phyloP scores from a whole-genome alignment of 108 stramenopile species.

The Chaetoceros muelleri region DNA sequence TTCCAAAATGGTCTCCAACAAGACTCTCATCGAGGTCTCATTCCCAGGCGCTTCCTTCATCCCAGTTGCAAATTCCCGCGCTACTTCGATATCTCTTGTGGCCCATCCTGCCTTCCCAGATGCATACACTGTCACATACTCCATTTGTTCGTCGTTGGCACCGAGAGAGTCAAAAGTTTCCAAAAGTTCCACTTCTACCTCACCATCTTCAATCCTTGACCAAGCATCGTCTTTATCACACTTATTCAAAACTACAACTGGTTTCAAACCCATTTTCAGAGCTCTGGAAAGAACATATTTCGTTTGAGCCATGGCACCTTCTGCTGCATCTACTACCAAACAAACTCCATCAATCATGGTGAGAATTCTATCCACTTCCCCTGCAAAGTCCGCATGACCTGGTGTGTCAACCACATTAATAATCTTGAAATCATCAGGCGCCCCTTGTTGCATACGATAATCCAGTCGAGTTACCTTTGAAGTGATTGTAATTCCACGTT shows the following conservation, averaged over 20 bases:
- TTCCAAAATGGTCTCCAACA: slow-evolving; percentile 77
- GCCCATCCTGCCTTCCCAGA: slow-evolving; percentile 88
- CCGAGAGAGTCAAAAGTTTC: slow-evolving; percentile 83
- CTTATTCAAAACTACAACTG: slow-evolving; percentile 97
- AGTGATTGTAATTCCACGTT: slow-evolving; percentile 96
- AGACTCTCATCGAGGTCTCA: slow-evolving; percentile 47
- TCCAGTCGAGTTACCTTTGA: slow-evolving; percentile 84
- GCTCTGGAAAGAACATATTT: slow-evolving; percentile 93
- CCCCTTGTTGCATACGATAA: too few relatives aligned
- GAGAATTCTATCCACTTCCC: slow-evolving; percentile 91
- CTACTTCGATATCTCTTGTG: slow-evolving; percentile 55
- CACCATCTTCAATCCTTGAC: slow-evolving; percentile 69
- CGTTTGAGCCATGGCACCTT: slow-evolving; percentile 95
- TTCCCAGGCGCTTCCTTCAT: slow-evolving; percentile 6
- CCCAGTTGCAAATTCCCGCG: slow-evolving; percentile 36
- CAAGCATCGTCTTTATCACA: slow-evolving; percentile 77
- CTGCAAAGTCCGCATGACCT: slow-evolving; percentile 94
- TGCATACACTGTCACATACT: slow-evolving; percentile 88
- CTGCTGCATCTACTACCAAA: slow-evolving; percentile 77
- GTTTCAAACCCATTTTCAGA: slow-evolving; percentile 59
- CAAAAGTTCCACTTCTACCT: slow-evolving; percentile 80
- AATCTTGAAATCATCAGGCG: slow-evolving; percentile 20
- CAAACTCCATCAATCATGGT: slow-evolving; percentile 89
- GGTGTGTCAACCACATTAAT: slow-evolving; percentile 90
- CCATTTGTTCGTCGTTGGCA: slow-evolving; percentile 84